phyloP scores from a whole-genome alignment of 345 rosid genomes.

The Dipteronia dyeriana region DNA sequence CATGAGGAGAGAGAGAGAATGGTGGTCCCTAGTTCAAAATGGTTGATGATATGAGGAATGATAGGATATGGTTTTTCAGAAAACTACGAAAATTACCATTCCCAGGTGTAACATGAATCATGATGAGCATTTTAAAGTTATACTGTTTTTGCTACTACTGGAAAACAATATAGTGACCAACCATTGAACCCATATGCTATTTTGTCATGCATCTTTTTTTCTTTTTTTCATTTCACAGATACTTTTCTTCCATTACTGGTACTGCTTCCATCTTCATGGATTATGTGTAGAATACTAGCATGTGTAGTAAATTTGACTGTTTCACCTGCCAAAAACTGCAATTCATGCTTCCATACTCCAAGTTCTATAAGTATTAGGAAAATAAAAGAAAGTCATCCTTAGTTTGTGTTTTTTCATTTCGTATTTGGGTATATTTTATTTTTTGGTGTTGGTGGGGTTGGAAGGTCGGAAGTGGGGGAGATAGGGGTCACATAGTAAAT shows the following conservation, averaged over 20 bases:
- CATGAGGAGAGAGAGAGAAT: neutral
- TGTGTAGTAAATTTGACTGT: neutral
- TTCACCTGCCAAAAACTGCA: slow-evolving; percentile 12
- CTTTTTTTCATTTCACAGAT: neutral
- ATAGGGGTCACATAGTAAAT: neutral
- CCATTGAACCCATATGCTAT: slow-evolving; percentile 7
- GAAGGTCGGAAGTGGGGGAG: neutral
- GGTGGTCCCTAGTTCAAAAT: slow-evolving; percentile 9
- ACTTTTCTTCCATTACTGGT: slow-evolving; percentile 2
- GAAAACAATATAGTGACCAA: slow-evolving; percentile 6
- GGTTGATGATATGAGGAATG: slow-evolving; percentile 6
- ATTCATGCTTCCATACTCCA: slow-evolving; percentile 2
- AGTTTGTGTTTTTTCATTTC: neutral
- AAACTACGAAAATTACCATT: neutral
- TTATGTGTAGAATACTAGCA: neutral
- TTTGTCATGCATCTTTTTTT: slow-evolving; percentile 4
- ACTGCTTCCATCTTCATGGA: neutral
- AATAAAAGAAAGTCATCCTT: neutral
- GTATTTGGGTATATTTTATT: neutral
- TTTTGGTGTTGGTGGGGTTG: neutral
- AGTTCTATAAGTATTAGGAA: slow-evolving; percentile 6
- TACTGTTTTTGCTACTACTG: slow-evolving; percentile 1
- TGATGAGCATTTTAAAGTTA: slow-evolving; percentile 11
- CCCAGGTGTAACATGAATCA: slow-evolving; percentile 9
- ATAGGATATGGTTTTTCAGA: neutral